phyloP scores from a whole-genome alignment of 495 filamentous ascomycete genomes.

The Xylaria grammica region DNA sequence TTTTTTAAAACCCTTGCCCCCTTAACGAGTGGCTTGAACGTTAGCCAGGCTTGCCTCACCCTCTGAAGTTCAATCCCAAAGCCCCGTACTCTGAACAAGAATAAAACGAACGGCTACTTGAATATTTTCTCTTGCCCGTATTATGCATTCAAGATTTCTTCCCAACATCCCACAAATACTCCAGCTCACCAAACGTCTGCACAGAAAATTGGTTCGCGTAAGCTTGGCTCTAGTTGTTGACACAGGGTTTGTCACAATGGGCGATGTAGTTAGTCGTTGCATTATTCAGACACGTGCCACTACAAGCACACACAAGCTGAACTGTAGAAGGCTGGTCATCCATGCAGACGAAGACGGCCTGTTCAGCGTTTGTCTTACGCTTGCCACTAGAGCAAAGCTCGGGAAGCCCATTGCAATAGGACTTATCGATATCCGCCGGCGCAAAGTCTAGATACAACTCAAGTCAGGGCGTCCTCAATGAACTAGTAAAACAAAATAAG shows the following conservation, averaged over 20 bases:
- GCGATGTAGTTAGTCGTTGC: slow-evolving; percentile 38
- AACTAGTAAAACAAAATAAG: not conserved
- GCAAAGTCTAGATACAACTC: slow-evolving; percentile 37
- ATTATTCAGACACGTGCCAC: slow-evolving; percentile 45
- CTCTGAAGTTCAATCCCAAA: not conserved
- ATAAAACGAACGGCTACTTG: not conserved
- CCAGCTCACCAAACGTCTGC: not conserved
- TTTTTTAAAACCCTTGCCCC: too few relatives aligned
- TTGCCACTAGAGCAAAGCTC: slow-evolving; percentile 47
- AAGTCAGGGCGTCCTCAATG: not conserved
- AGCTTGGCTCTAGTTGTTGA: slow-evolving; percentile 19
- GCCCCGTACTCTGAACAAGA: not conserved
- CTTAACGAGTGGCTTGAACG: not conserved
- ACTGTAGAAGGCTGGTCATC: slow-evolving; percentile 37
- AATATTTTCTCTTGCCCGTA: too few relatives aligned
- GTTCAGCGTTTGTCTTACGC: slow-evolving; percentile 43
- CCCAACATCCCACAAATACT: not conserved
- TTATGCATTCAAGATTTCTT: not conserved
- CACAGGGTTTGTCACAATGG: slow-evolving; percentile 38
- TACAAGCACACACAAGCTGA: slow-evolving; percentile 47
- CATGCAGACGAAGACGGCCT: slow-evolving; percentile 51
- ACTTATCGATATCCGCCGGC: slow-evolving; percentile 44
- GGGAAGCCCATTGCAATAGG: slow-evolving; percentile 45
- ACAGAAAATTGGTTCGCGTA: too few relatives aligned
- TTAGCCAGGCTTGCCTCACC: not conserved